phyloP scores from a whole-genome alignment of 164 flowering plant genomes.

The Cinnamomum chago region DNA sequence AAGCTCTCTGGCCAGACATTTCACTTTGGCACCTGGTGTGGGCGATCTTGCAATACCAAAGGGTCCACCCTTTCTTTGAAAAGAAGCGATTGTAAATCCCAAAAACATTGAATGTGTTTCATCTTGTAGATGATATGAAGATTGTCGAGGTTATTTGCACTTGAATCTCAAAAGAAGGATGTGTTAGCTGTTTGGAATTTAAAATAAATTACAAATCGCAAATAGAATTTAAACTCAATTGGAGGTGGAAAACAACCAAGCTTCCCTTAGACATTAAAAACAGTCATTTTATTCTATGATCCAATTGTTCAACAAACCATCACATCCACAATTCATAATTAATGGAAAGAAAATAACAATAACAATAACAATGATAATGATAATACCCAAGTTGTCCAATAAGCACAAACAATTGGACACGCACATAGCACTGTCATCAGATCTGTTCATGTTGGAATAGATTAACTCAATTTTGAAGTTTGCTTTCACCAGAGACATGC shows the following conservation, averaged over 20 bases:
- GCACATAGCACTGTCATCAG: no score
- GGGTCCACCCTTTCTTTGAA: constrained; percentile 34
- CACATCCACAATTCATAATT: no score
- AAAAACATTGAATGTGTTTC: no score
- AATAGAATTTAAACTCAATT: no score
- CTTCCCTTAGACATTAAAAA: background rate
- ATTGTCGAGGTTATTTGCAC: background rate
- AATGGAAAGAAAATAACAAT: no score
- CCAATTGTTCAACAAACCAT: background rate
- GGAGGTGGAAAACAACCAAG: background rate
- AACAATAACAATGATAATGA: no score
- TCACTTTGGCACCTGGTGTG: constrained; percentile 59
- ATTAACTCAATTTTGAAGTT: no score
- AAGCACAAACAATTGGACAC: no score
- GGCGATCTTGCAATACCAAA: constrained; percentile 61
- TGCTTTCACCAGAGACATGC: no score
- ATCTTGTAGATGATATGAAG: background rate
- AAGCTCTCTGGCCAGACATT: constrained; percentile 76
- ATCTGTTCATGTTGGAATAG: no score
- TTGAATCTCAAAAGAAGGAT: background rate
- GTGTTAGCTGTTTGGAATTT: background rate
- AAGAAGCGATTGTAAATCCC: constrained; percentile 26
- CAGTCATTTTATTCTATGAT: background rate
- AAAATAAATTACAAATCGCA: background rate
- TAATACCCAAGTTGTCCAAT: no score